Evolutionary conservation across 192 early-diverging fungal genomes (phyloP), one percentile per base, ranked within the genome.

Genomic region (Coemansia sp.): DNA sequence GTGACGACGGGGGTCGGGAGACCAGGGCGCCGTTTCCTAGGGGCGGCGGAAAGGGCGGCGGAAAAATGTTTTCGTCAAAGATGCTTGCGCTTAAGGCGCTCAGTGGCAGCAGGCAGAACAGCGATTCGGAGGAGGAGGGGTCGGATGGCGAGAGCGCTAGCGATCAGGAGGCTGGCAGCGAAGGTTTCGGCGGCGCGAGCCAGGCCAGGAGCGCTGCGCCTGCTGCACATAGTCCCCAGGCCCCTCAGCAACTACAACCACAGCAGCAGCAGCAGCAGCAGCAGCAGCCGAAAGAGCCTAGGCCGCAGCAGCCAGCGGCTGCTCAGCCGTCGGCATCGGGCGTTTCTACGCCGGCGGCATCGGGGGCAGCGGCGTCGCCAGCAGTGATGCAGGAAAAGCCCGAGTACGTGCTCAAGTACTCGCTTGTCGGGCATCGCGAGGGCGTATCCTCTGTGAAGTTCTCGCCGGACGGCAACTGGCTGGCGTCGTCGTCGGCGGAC

Each of bases 391-490:
- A 57, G 14, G 83, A 64, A 79, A 75, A 84, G 62, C 93, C 94
- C 16, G 88, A 94, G 60, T 96, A 98, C 62, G 82, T 89, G 58
- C 79, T 94, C 7, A 92, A 88, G 53, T 93, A 90, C 70, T 92
- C 90, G 24, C 85, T 98, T 30, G 87, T 90, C 2, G 97, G 97
- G 4, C 97, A 99, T 78, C 91, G 91, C 47, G 95, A 93, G 82
- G 89, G 92, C 6, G 87, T 98, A 0, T 95, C 95, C 0, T 88
- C 91, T 53, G 95, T 98, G 14, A 98, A 98, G 76, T 98, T 95
- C 70, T 98, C 95, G 20, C 97, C 97, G 6, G 95, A 98, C 71
- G 97, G 97, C 30, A 89, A 90, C 72, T 97, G 92, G 94, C 85
- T 99, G 27, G 95, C 95, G 45, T 93, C 91, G 49, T 69, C 76